Evolutionary conservation across 1,284 basidiomycete species (phyloP), one percentile per base, ranked within the genome.

Genomic region (Paramarasmius palmivorus): DNA sequence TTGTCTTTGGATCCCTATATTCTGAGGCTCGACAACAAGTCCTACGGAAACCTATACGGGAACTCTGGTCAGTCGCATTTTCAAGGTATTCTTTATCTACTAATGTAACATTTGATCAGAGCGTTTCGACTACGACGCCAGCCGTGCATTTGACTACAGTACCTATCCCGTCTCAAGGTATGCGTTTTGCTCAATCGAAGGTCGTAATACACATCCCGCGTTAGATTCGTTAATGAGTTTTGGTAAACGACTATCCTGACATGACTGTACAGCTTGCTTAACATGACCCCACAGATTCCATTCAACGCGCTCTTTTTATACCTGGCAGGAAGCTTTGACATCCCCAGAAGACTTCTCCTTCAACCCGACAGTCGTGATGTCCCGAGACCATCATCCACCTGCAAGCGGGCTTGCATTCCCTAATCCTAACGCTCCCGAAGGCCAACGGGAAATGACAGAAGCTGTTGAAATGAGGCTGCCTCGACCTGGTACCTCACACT

Each of bases 241-340:
- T 80, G 81, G 77, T 79, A 57, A 51, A 72, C 44, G 7, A 9
- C n/a, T 40, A 10, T 15, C 17, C 17, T 19, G n/a, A 8, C 15
- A 14, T 32, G 12, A 14, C 14, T n/a, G 17, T 5, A 23, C 17
- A 10, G 35, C 19, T n/a, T n/a, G 15, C 34, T 26, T 35, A 19
- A 23, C 23, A 17, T n/a, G 14, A 32, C 36, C 10, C 8, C 23
- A n/a, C 36, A 83, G 82, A 17, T 85, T 84, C 68, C 84, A 84
- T 61, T 84, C 83, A 0, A 80, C 84, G 75, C 82, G 83, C 0
- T 85, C 81, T 0, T 81, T 86, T 65, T 82, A 82, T 59, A 79
- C 74, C 50, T 84, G 83, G 78, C 76, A 85, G 61, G 78, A 84
- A 58, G 79, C 83, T 1, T 74, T 86, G 15, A 60, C 68, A 14